Evolutionary conservation across 2,329 filamentous ascomycete genomes (phyloP).

Genomic region (Endoconidiophora polonica): DNA sequence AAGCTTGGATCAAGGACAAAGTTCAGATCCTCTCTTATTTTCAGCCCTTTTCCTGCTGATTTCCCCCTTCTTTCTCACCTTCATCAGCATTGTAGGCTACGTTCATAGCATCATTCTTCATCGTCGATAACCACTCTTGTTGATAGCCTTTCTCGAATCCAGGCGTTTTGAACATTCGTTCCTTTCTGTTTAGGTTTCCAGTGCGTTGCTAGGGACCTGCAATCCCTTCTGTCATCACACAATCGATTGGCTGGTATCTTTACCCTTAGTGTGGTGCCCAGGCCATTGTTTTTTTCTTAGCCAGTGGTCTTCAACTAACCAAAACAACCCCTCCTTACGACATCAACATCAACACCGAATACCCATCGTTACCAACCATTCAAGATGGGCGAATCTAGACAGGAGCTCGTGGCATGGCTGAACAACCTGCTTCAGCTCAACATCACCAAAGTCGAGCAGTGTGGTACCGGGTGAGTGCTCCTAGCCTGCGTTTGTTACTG

Average conservation of each 20-base stretch:
- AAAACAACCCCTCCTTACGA: slow-evolving; percentile 9
- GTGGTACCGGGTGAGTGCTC: slow-evolving; percentile 71
- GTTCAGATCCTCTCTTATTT: not conserved
- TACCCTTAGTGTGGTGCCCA: slow-evolving; percentile 5
- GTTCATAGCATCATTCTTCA: slow-evolving; percentile 1
- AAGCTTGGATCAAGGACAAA: slow-evolving; percentile 7
- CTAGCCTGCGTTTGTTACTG: not conserved
- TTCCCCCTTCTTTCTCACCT: slow-evolving; percentile 2
- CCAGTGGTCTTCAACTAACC: not conserved
- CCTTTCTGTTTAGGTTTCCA: slow-evolving; percentile 3
- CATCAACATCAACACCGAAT: slow-evolving; percentile 1
- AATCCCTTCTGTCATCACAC: slow-evolving; percentile 1
- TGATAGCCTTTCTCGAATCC: slow-evolving; percentile 4
- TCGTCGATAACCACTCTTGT: not conserved
- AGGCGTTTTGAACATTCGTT: slow-evolving; percentile 12
- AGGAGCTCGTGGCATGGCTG: slow-evolving; percentile 90
- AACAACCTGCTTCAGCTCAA: slow-evolving; percentile 97
- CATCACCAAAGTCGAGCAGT: slow-evolving; percentile 97
- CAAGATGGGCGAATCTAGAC: slow-evolving; percentile 56
- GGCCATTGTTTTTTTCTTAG: slow-evolving; percentile 7
- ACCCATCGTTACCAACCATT: slow-evolving; percentile 4
- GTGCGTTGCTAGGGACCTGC: not conserved
- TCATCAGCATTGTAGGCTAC: not conserved
- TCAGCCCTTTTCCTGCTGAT: not conserved
- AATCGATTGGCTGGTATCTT: slow-evolving; percentile 7